phyloP scores from a whole-genome alignment of 495 filamentous ascomycete genomes.

The Aspergillus haitiensis region DNA sequence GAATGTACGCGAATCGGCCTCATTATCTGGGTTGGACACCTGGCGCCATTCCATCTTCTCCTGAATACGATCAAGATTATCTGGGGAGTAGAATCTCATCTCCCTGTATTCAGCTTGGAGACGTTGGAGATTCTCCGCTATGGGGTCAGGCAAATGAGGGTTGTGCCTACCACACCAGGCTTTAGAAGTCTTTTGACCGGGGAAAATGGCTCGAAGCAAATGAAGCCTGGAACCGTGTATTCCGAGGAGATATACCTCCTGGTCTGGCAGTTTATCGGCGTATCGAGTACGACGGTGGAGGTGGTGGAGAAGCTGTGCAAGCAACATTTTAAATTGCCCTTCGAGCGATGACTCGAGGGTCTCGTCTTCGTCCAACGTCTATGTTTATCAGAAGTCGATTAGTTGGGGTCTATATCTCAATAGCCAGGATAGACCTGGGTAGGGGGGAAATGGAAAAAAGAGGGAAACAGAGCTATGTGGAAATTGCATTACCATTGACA shows the following conservation, averaged over 20 bases:
- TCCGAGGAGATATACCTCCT: conserved; percentile 35
- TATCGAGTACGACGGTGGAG: conserved; percentile 24
- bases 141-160: neutral
- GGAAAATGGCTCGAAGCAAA: conserved; percentile 34
- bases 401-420: too few species aligned
- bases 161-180: conserved; percentile 30
- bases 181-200: conserved; percentile 29
- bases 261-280: conserved; percentile 33
- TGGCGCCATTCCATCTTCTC: conserved; percentile 23
- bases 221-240: conserved; percentile 36
- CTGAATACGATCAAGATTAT: conserved; percentile 27
- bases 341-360: conserved; percentile 20
- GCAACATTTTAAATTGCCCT: conserved; percentile 34
- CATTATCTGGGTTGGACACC: conserved; percentile 21
- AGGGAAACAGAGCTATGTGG: neutral
- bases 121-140: neutral
- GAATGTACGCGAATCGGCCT: conserved; percentile 24
- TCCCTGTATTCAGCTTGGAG: neutral
- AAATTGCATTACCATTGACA: conserved; percentile 22
- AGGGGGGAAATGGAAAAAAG: neutral
- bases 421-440: too few species aligned
- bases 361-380: conserved; percentile 24
- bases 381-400: neutral
- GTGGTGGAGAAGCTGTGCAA: conserved; percentile 29
- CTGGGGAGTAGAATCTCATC: conserved; percentile 23